Base-by-base conservation (phyloP, 228 moss, liverwort and hornwort species). In the Sphagnum magellanicum region DNA sequence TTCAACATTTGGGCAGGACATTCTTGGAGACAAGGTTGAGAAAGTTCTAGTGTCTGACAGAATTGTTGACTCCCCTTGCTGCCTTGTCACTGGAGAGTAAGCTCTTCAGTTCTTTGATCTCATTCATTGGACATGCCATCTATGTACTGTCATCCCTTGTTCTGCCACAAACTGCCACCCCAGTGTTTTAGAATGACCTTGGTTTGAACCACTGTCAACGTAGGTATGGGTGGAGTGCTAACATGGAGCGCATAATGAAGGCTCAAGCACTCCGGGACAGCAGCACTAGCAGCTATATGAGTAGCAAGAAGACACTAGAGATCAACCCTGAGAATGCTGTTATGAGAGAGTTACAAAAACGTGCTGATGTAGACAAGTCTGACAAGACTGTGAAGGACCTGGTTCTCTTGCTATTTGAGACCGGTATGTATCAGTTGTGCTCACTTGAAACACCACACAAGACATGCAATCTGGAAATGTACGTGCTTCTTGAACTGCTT, bases 231-330 rank as follows among this genome's bases (percentile, higher is more conserved):
- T 84, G 84, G 84, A 80, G 71, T 76, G 84, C 84, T 49, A 84
- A 84, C 52, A 84, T 84, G 84, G 84, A 84, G 68, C 72, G 84
- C 58, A 84, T 84, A 10, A 84, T 84, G 84, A 84, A 84, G 71
- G 84, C 84, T 52, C 84, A 84, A 79, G 84, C 84, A 7, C 67
- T 84, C 60, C 80, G 84, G 11, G 84, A 84, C 75, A 84, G 67
- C 61, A 77, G 77, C 68, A 84, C 80, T 80, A 63, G 84, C 53
- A 75, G 52, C 61, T 84, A 84, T 65, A 84, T 84, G 84, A 84
- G 80, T 68, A 84, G 84, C 67, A 84, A 84, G 71, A 84, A 84
- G 73, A 84, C 84, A 12, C 60, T 84, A 4, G 84, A 84, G 69
- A 79, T 84, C 17, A 84, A 84, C 59, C 84, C 84, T 48, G 84